phyloP scores from a whole-genome alignment of 176 grass and related monocot genomes.

The Rhynchospora breviuscula region DNA sequence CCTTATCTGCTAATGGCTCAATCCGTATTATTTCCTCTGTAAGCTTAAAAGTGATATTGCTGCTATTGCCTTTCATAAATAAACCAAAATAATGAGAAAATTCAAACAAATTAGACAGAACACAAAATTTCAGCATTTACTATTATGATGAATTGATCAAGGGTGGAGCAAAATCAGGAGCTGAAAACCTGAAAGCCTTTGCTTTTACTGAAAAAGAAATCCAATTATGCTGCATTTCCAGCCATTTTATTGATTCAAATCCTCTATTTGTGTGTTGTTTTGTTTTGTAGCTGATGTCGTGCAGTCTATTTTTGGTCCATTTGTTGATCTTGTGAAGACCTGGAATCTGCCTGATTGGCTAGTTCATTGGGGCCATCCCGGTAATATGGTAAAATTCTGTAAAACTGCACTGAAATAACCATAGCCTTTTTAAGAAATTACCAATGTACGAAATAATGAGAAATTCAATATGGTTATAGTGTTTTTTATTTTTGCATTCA shows the following conservation, averaged over 20 bases:
- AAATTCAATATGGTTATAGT: background rate
- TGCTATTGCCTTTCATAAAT: background rate
- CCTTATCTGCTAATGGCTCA: background rate
- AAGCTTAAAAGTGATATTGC: background rate
- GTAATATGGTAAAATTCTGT: slow-evolving; percentile 64
- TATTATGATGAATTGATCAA: background rate
- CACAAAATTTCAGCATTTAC: background rate
- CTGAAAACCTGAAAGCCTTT: background rate
- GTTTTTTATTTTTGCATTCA: background rate
- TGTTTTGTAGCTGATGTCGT: slow-evolving; percentile 32
- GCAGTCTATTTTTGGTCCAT: slow-evolving; percentile 56
- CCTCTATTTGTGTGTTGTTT: background rate
- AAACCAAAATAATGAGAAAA: background rate
- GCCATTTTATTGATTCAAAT: background rate
- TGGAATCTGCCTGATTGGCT: slow-evolving; percentile 64
- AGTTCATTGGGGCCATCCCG: slow-evolving; percentile 95
- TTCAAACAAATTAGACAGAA: background rate
- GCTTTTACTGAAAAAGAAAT: background rate
- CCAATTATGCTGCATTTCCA: background rate
- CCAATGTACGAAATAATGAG: background rate
- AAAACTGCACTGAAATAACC: background rate
- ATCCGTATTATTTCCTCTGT: background rate
- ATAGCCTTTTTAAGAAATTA: background rate
- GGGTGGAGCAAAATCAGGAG: background rate
- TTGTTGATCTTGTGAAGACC: slow-evolving; percentile 80